Evolutionary conservation across 441 rosid genomes (phyloP).

Genomic region (Mallotus japonicus): DNA sequence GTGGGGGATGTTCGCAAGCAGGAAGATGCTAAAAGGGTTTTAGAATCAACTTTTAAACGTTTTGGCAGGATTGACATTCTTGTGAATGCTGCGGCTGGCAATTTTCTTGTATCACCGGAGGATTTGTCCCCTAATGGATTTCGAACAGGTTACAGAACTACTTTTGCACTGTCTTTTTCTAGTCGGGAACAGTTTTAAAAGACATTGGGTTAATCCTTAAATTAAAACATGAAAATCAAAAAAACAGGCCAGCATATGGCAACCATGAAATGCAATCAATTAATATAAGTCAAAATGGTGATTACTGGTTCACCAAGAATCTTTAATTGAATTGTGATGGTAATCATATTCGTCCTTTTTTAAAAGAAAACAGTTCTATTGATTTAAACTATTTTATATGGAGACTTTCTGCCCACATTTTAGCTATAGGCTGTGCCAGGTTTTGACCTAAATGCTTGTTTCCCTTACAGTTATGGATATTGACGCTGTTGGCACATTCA

Average conservation of each 20-base stretch:
- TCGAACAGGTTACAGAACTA: constrained; percentile 54
- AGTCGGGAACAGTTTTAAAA: too few relatives aligned
- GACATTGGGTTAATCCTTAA: constrained; percentile 1
- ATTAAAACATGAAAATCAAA: not conserved
- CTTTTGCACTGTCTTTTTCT: too few relatives aligned
- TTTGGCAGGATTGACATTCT: constrained; percentile 81
- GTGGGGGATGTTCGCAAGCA: constrained; percentile 87
- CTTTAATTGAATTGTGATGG: not conserved
- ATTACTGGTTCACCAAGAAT: not conserved
- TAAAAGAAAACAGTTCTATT: not conserved
- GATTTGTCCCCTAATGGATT: constrained; percentile 92
- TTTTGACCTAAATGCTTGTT: constrained; percentile 13
- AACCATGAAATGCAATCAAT: not conserved
- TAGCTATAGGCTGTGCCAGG: not conserved
- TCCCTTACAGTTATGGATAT: constrained; percentile 73
- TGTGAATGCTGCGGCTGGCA: constrained; percentile 94
- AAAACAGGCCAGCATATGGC: not conserved
- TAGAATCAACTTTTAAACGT: constrained; percentile 69
- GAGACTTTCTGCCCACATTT: not conserved
- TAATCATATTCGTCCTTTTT: not conserved
- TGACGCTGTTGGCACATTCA: constrained; percentile 87
- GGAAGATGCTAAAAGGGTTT: constrained; percentile 70
- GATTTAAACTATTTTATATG: not conserved
- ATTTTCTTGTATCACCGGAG: constrained; percentile 80
- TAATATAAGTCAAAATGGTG: not conserved